Conservation (phyloP, 768 basidiomycete species). For the Podaxis sp. region DNA sequence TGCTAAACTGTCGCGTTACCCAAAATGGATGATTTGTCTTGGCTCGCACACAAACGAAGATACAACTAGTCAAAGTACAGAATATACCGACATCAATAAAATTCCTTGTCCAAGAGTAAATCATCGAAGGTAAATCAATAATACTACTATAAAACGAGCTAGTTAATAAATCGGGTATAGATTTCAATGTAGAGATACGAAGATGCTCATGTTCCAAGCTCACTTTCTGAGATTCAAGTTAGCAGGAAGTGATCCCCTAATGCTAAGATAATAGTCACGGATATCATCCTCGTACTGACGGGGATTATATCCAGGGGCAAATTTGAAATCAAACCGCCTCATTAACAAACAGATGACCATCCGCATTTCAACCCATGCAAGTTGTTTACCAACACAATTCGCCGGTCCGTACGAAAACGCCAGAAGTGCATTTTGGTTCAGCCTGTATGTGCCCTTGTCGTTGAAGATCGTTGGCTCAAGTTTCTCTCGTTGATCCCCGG, state of each 20-base stretch:
- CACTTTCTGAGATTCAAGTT: conserved; percentile 31
- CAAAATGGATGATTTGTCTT: background rate
- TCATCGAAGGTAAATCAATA: background rate
- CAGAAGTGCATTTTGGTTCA: conserved; percentile 26
- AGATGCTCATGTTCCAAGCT: background rate
- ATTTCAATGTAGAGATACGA: background rate
- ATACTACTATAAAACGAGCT: background rate
- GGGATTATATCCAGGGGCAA: conserved; percentile 31
- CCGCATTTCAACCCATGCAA: conserved; percentile 37
- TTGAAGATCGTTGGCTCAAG: conserved; percentile 36
- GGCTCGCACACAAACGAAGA: background rate
- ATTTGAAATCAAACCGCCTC: conserved; percentile 36
- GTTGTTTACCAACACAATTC: conserved; percentile 46
- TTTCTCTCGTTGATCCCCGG: conserved; percentile 19
- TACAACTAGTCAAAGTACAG: too few relatives aligned
- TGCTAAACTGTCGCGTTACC: conserved; percentile 4
- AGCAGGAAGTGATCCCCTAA: conserved; percentile 31
- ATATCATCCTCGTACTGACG: conserved; percentile 32
- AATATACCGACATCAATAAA: too few relatives aligned
- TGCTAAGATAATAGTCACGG: conserved; percentile 34
- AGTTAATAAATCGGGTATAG: background rate
- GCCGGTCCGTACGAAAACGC: conserved; percentile 46
- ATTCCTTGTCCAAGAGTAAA: too few relatives aligned
- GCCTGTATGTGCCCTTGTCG: conserved; percentile 22
- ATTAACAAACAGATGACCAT: conserved; percentile 37